Evolutionary conservation across 768 basidiomycete genomes (phyloP), one percentile per base, ranked within the genome.

Genomic region (Hypsizygus marmoreus): DNA sequence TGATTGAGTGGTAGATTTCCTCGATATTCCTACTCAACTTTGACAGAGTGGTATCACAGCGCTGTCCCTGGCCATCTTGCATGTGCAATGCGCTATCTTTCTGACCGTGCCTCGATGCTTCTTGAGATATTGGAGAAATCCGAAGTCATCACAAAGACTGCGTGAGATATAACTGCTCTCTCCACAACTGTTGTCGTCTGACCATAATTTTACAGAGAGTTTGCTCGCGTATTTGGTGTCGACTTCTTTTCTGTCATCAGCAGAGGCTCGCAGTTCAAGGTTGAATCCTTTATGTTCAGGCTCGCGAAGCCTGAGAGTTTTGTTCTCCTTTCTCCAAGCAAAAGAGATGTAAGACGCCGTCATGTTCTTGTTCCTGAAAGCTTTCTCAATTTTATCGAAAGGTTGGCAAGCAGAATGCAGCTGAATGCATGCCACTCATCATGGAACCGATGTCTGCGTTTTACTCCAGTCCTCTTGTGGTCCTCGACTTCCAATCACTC

Each of bases 211-310:
- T n/a, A 26, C 58, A 98, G 95, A 11, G 97, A 99, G 65, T 97
- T 97, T 58, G 95, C 97, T 30, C 84, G 97, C 8, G 91, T 98
- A 5, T 98, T 97, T 54, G 95, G 97, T 1, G 86, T 99, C 33
- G 97, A 99, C 66, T 98, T 97, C 63, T 91, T 86, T 60, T 97
- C 94, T 3, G 95, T 97, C 24, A 80, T 97, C 51, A 93, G 82
- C 49, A 82, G 97, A 24, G 97, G 97, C 0, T 97, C 94, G 1
- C 97, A 99, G 59, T 98, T 93, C 75, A 99, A 98, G 68, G 97
- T 98, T 20, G 97, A 99, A 69, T 94, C 94, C 0, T 95, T 99
- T 70, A 87, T 99, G 87, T 95, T 97, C 64, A 84, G 95, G 14
- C 93, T 98, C 37, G 90, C 91, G 13, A 98, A 98, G 64, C 94